Evolutionary conservation across 2,329 filamentous ascomycete genomes (phyloP), one percentile per base, ranked within the genome.

Genomic region (Penicillium thymicola): DNA sequence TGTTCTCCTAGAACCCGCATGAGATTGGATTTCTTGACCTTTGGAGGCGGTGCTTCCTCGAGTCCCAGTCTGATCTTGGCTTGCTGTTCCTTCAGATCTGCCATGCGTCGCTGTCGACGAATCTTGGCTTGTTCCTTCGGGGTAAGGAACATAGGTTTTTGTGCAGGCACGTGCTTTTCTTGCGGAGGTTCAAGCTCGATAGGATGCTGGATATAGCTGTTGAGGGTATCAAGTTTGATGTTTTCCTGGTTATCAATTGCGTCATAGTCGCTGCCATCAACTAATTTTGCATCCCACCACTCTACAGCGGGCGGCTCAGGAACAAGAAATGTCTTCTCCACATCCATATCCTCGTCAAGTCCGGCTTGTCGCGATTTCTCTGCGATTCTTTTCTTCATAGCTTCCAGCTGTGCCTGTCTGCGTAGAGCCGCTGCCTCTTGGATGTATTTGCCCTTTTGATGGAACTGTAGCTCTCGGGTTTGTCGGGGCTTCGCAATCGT

Each of bases 391-490:
- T 89, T 92, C 76, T 97, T 97, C 86, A 99, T 93, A 60, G 88
- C 88, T 78, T 99, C 95, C 28, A 99, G 80, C 49, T 89, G 88
- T 41, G 89, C 91, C 75, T 97, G 92, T 58, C 91, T 85, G 60
- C 94, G 87, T 51, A 97, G 78, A 55, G 92, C 92, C 72, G 90
- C 93, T 8, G 90, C 94, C 75, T 97, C 93, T 62, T 92, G 88
- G 58, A 97, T 96, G 70, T 96, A 97, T 81, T 97, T 97, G 51
- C 94, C 94, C 73, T 96, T 95, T 65, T 92, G 87, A 67, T 97
- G 96, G 79, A 99, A 97, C 13, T 91, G 78, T 18, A 99, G 81
- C 62, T 90, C 86, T 58, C 90, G 86, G 11, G 90, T 84, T 61
- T 89, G 82, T 49, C 92, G 83, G 37, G 82, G 79, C 65, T 88